These are phyloP conservation scores for Dryas integrifolia DNA, from an alignment of 331 rosid species.

Conservation along the genomic window DNA sequence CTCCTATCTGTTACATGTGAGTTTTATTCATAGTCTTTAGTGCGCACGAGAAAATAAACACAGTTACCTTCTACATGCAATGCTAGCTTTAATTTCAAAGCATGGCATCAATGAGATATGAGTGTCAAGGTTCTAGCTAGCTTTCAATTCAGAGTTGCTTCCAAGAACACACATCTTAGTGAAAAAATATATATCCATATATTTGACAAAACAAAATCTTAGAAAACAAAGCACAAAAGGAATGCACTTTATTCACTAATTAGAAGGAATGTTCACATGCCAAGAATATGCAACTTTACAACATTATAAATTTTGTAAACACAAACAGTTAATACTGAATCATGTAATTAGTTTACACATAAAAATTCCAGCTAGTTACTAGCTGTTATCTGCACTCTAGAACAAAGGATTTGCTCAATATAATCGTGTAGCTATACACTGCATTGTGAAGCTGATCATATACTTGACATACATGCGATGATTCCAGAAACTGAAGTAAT, in stretches of 20 bases:
- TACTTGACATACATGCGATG: conserved; percentile 7
- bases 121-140: too few species aligned
- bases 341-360: conserved; percentile 36
- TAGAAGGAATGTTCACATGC: not conserved
- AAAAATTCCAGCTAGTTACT: conserved; percentile 24
- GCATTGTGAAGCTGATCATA: conserved; percentile 19
- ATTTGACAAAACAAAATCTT: too few species aligned
- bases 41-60: too few species aligned
- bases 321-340: conserved; percentile 11
- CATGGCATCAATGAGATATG: too few species aligned
- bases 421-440: conserved; percentile 42
- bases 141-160: too few species aligned
- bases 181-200: too few species aligned
- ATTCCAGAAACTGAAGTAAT: conserved; percentile 6
- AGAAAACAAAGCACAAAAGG: too few species aligned
- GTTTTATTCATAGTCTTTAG: too few species aligned
- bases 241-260: not conserved
- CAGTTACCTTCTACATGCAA: too few species aligned
- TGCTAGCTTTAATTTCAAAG: too few species aligned
- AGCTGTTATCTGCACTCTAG: conserved; percentile 28
- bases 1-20: too few species aligned
- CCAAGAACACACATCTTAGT: too few species aligned
- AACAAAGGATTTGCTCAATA: not conserved
- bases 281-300: conserved; percentile 24
- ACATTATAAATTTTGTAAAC: conserved; percentile 8